These are phyloP conservation scores for Coemansia sp. DNA, from an alignment of 192 early-diverging fungal species.

Conservation along the genomic window DNA sequence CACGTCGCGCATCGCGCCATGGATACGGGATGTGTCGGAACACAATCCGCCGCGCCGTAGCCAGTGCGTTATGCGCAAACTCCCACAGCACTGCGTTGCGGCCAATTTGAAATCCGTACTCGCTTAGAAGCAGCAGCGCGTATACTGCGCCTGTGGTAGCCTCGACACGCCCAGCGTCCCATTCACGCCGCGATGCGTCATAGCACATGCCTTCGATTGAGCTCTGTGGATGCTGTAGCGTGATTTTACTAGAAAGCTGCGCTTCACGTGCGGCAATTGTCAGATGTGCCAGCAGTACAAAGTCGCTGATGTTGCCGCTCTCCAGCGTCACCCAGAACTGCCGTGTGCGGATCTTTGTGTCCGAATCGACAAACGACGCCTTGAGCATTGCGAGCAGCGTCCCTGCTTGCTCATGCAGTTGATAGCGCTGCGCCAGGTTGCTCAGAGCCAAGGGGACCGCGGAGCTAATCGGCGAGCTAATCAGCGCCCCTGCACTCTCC, in stretches of 20 bases:
- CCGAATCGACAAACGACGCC: conserved; percentile 25
- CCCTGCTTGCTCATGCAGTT: neutral
- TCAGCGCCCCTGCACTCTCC: neutral
- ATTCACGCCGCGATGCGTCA: conserved; percentile 34
- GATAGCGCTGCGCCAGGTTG: conserved; percentile 16
- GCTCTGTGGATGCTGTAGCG: neutral
- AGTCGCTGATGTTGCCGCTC: conserved; percentile 31
- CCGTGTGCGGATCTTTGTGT: conserved; percentile 23
- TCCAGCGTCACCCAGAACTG: conserved; percentile 47
- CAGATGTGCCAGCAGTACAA: conserved; percentile 45
- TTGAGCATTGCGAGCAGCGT: conserved; percentile 32
- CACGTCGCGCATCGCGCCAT: conserved; percentile 22
- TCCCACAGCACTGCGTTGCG: conserved; percentile 25
- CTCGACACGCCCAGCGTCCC: conserved; percentile 19
- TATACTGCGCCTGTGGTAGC: conserved; percentile 19
- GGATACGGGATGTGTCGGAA: conserved; percentile 27
- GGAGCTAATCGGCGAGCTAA: neutral
- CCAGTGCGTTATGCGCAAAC: conserved; percentile 23
- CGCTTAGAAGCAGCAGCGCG: conserved; percentile 40
- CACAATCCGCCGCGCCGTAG: conserved; percentile 11
- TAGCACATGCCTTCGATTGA: conserved; percentile 20
- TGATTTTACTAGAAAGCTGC: conserved; percentile 9
- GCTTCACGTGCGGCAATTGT: conserved; percentile 30
- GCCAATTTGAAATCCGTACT: conserved; percentile 44
- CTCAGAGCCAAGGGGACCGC: conserved; percentile 1